Conservation (phyloP, 2,329 filamentous ascomycete genomes). For the Colletotrichum tropicicola region DNA sequence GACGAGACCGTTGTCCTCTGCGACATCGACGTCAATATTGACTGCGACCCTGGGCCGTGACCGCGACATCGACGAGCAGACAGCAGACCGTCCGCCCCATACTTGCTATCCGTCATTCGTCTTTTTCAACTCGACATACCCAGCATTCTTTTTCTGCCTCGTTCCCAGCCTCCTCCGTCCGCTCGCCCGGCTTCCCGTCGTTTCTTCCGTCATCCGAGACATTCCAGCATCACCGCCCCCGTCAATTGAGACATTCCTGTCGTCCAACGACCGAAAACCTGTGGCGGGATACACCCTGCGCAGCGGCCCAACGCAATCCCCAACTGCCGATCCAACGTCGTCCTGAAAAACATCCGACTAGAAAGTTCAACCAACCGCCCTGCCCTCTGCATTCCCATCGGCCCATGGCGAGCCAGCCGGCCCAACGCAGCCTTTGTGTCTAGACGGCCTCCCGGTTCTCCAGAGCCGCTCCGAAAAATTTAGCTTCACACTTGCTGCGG, state of each 20-base stretch:
- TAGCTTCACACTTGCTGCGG: background rate
- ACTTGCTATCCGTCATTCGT: background rate
- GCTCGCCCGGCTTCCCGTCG: background rate
- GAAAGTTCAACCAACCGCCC: no score
- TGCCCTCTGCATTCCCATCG: background rate
- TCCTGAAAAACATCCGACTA: background rate
- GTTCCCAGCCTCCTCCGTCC: constrained; percentile 4
- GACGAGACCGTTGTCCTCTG: background rate
- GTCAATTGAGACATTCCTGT: constrained; percentile 28
- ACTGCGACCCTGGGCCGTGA: background rate
- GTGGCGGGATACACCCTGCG: background rate
- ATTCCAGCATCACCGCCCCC: constrained; percentile 3
- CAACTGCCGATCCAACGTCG: constrained; percentile 9
- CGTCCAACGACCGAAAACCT: background rate
- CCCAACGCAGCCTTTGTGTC: background rate
- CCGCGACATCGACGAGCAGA: background rate
- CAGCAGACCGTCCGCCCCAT: background rate
- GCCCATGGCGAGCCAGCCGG: background rate
- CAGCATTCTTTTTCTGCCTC: background rate
- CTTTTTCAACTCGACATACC: constrained; percentile 17
- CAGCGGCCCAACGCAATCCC: background rate
- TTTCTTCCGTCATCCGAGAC: constrained; percentile 3
- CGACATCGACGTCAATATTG: background rate
- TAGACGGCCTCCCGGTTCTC: background rate
- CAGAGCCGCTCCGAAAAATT: background rate